Conservation (phyloP, 2,329 filamentous ascomycete genomes). For the Septoria petroselini region DNA sequence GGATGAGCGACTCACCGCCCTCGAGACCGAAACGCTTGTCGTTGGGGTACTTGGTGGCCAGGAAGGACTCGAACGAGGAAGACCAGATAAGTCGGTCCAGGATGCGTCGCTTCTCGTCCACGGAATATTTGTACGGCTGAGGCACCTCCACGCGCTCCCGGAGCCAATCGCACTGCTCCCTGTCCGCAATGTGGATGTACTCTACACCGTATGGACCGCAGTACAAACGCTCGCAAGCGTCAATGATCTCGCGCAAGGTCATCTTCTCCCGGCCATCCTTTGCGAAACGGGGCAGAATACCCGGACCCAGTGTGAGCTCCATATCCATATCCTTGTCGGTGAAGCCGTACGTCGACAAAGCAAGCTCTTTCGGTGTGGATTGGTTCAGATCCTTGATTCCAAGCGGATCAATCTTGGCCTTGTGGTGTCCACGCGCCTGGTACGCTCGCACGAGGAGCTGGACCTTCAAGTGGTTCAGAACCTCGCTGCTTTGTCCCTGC, state of each 20-base stretch:
- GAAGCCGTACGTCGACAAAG: constrained; percentile 92
- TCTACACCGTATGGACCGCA: constrained; percentile 96
- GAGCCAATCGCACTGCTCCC: constrained; percentile 97
- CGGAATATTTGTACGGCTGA: constrained; percentile 91
- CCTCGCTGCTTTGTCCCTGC: constrained; percentile 69
- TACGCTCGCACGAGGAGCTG: constrained; percentile 96
- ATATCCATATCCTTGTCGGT: constrained; percentile 89
- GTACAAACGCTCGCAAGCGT: constrained; percentile 90
- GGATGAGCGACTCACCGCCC: constrained; percentile 93
- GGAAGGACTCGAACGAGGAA: constrained; percentile 93
- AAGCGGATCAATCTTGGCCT: constrained; percentile 93
- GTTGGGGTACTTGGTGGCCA: constrained; percentile 97
- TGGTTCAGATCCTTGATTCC: constrained; percentile 67
- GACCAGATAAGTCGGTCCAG: constrained; percentile 98
- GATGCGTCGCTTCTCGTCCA: constrained; percentile 97
- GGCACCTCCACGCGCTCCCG: constrained; percentile 92
- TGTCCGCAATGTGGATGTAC: constrained; percentile 97
- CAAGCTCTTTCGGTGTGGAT: constrained; percentile 73
- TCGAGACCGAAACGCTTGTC: constrained; percentile 99
- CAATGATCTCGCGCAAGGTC: constrained; percentile 92
- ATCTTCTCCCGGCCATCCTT: constrained; percentile 87
- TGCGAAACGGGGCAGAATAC: constrained; percentile 92
- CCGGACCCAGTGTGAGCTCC: constrained; percentile 87
- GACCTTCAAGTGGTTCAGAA: constrained; percentile 96
- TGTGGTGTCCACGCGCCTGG: constrained; percentile 96